A percentile compares a stretch with the other conserved stretches of the same genome.
phyloP scores from a whole-genome alignment of 495 filamentous ascomycete genomes.

The Daldinia concentrica region DNA sequence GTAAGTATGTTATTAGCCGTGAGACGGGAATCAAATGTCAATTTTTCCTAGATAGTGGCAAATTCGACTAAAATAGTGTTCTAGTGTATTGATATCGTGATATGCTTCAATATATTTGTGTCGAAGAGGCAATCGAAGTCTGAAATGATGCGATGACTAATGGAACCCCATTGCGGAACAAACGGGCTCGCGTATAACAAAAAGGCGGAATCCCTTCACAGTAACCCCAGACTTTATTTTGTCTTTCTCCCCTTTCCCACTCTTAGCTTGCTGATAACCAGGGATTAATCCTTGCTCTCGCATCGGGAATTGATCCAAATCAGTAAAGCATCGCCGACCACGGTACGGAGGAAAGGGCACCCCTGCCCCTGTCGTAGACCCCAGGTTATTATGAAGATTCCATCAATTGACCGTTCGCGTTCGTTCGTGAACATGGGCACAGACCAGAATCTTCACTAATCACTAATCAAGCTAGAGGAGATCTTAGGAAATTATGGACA shows the following conservation, averaged over 20 bases:
- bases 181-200: slow-evolving; percentile 1
- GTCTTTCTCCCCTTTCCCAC: slow-evolving; percentile 36
- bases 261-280: slow-evolving; percentile 6
- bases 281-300: slow-evolving; percentile 26
- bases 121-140: slow-evolving; percentile 4
- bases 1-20: neutral
- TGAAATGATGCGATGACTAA: slow-evolving; percentile 16
- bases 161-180: neutral
- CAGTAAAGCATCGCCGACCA: slow-evolving; percentile 18
- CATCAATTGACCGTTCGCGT: neutral
- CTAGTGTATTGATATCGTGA: neutral
- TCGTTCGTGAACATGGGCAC: slow-evolving; percentile 12
- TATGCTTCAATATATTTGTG: neutral
- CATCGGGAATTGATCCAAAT: slow-evolving; percentile 34
- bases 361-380: slow-evolving; percentile 19
- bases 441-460: slow-evolving; percentile 15
- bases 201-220: slow-evolving; percentile 23
- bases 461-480: slow-evolving; percentile 23
- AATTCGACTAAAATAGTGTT: neutral
- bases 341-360: slow-evolving; percentile 13
- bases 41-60: neutral
- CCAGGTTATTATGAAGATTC: slow-evolving; percentile 15
- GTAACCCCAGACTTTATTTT: slow-evolving; percentile 36
- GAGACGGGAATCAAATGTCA: neutral
- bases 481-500: slow-evolving; percentile 8